Percentiles rank a stretch among this genome's conserved stretches.
Conservation (phyloP, 768 basidiomycete species). For the Suillus variegatus region DNA sequence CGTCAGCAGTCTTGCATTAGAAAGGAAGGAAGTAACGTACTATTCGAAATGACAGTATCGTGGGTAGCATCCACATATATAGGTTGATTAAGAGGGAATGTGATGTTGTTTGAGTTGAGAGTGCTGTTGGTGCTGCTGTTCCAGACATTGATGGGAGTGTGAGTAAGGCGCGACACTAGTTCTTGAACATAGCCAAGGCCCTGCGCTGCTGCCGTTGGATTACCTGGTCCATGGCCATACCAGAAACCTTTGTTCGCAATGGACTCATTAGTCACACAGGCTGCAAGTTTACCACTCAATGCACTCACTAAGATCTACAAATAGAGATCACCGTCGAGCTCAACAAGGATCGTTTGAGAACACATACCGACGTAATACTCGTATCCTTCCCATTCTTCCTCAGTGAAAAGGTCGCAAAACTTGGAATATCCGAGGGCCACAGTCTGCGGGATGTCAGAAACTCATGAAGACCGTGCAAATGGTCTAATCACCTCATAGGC, state of each 20-base stretch:
- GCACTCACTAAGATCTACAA: constrained; percentile 6
- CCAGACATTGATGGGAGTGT: constrained; percentile 36
- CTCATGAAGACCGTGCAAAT: neutral
- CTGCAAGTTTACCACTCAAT: constrained; percentile 17
- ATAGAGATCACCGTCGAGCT: neutral
- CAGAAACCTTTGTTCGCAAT: constrained; percentile 21
- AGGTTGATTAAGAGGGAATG: constrained; percentile 37
- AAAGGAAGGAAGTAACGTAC: constrained; percentile 20
- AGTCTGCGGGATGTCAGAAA: constrained; percentile 29
- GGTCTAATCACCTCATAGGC: constrained; percentile 37
- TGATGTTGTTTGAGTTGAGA: constrained; percentile 39
- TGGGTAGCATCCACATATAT: constrained; percentile 50
- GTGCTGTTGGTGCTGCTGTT: constrained; percentile 50
- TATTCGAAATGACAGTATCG: constrained; percentile 44
- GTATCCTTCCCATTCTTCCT: constrained; percentile 53
- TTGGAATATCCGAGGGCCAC: constrained; percentile 51
- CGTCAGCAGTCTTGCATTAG: neutral
- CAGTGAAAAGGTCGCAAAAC: constrained; percentile 53
- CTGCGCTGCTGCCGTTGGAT: constrained; percentile 39
- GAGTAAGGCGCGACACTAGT: constrained; percentile 42
- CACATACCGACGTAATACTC: constrained; percentile 40
- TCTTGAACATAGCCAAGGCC: constrained; percentile 46
- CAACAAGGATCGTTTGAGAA: neutral
- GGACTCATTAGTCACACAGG: neutral
- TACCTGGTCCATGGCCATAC: constrained; percentile 45